Evolutionary conservation across 352 stramenopile species (phyloP).

Genomic region (Thalassiosira exigua): DNA sequence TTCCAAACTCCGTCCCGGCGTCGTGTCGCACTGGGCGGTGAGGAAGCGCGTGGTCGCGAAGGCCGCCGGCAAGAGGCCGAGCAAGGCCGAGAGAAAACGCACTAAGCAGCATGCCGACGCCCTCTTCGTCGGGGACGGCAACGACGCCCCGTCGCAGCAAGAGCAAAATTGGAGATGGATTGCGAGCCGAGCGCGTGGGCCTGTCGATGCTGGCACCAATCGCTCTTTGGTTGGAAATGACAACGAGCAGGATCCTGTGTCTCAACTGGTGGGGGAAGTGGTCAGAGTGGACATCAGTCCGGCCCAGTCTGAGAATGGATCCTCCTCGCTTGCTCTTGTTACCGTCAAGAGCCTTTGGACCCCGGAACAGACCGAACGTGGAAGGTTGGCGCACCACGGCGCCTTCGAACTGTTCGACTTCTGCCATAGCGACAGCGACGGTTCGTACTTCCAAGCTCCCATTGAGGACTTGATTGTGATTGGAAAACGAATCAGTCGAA

Average conservation of each 20-base stretch:
- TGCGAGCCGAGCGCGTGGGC: constrained; percentile 28
- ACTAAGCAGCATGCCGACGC: constrained; percentile 31
- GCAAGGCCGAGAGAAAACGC: constrained; percentile 29
- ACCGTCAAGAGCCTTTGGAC: constrained; percentile 67
- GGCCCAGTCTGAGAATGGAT: constrained; percentile 12
- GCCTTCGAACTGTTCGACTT: constrained; percentile 67
- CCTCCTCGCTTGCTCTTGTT: constrained; percentile 60
- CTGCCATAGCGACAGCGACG: constrained; percentile 13
- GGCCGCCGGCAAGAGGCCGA: constrained; percentile 29
- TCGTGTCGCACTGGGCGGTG: constrained; percentile 65
- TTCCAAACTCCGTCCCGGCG: constrained; percentile 15
- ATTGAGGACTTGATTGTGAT: constrained; percentile 74
- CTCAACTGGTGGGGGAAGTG: constrained; percentile 72
- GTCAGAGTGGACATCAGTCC: constrained; percentile 53
- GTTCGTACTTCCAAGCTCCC: constrained; percentile 54
- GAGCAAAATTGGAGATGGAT: constrained; percentile 76
- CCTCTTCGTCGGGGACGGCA: constrained; percentile 71
- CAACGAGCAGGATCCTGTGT: constrained; percentile 23
- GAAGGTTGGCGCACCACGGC: constrained; percentile 48
- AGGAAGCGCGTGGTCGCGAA: constrained; percentile 57
- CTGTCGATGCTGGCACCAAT: background rate
- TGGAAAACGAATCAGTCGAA: constrained; percentile 49
- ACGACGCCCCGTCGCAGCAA: constrained; percentile 68
- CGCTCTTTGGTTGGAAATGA: background rate
- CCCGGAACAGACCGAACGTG: constrained; percentile 68